A percentile compares a stretch with the other conserved stretches of the same genome.
phyloP scores from a whole-genome alignment of 371 early-diverging fungal genomes.

The Massospora cicadina region DNA sequence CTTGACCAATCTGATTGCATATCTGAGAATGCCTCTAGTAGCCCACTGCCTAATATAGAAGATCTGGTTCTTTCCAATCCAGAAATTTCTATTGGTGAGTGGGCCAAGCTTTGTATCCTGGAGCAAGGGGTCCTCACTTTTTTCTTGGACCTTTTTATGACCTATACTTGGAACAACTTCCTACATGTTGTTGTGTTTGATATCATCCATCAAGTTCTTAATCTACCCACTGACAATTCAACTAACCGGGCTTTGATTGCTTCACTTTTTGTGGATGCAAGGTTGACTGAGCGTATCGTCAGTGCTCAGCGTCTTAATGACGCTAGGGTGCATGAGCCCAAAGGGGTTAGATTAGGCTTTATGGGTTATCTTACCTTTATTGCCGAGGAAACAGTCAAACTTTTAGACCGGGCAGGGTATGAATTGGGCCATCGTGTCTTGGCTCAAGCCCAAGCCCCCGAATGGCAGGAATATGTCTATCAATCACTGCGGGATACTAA shows the following conservation, averaged over 20 bases:
- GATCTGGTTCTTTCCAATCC: background rate
- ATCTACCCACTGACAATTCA: conserved; percentile 49
- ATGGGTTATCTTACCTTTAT: conserved; percentile 96
- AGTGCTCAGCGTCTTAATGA: conserved; percentile 55
- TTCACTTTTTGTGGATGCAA: conserved; percentile 56
- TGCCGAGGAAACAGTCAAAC: conserved; percentile 77
- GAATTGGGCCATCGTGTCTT: conserved; percentile 29
- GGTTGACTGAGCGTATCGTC: conserved; percentile 54
- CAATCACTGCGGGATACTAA: conserved; percentile 60
- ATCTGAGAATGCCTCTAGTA: background rate
- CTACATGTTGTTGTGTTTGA: conserved; percentile 90
- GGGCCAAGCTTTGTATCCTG: conserved; percentile 38
- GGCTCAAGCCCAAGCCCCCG: conserved; percentile 21
- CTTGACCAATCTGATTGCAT: conserved; percentile 13
- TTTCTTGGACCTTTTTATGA: conserved; percentile 60
- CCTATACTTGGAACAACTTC: conserved; percentile 85
- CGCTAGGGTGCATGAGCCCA: conserved; percentile 43
- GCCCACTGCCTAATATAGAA: background rate
- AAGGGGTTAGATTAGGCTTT: conserved; percentile 81
- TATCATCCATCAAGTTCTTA: conserved; percentile 86
- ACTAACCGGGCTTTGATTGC: conserved; percentile 3
- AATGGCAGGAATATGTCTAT: conserved; percentile 74
- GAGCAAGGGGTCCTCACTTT: conserved; percentile 34
- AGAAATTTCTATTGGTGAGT: conserved; percentile 35
- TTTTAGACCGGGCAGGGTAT: conserved; percentile 51